Percentiles rank a stretch among this genome's conserved stretches.
Evolutionary conservation across 768 basidiomycete genomes (phyloP).

Genomic region (Xerocomus brunneocitrinus): DNA sequence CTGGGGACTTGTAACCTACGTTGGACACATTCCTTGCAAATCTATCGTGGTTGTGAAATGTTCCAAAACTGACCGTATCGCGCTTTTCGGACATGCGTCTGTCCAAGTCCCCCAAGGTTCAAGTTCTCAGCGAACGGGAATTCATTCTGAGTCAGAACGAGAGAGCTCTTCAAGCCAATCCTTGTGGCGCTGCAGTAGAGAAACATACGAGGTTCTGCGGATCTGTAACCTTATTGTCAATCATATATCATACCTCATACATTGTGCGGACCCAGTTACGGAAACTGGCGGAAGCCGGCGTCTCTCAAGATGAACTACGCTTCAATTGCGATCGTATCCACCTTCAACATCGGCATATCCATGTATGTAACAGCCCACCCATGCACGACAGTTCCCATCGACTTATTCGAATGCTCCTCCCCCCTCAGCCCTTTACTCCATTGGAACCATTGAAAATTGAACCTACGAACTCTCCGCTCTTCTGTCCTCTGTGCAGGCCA

Average conservation of each 20-base stretch:
- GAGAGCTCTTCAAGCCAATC: slow-evolving; percentile 63
- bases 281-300: slow-evolving; percentile 70
- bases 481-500: slow-evolving; percentile 23
- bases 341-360: slow-evolving; percentile 25
- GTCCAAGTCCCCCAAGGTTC: slow-evolving; percentile 57
- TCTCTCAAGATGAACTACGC: slow-evolving; percentile 72
- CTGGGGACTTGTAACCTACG: too few species aligned
- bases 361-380: slow-evolving; percentile 31
- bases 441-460: slow-evolving; percentile 27
- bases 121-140: slow-evolving; percentile 80
- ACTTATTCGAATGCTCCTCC: slow-evolving; percentile 29
- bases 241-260: slow-evolving; percentile 1
- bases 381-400: slow-evolving; percentile 25
- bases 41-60: too few species aligned
- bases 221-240: not conserved
- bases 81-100: too few species aligned
- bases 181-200: slow-evolving; percentile 61
- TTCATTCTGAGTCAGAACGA: slow-evolving; percentile 80
- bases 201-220: slow-evolving; percentile 69
- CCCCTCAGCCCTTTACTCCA: slow-evolving; percentile 28
- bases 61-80: too few species aligned
- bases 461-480: slow-evolving; percentile 29
- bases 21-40: too few species aligned
- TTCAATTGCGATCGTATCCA: slow-evolving; percentile 53
- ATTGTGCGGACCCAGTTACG: slow-evolving; percentile 45